Conservation (phyloP, 306 rosid species). For the Herpetospermum pedunculosum region DNA sequence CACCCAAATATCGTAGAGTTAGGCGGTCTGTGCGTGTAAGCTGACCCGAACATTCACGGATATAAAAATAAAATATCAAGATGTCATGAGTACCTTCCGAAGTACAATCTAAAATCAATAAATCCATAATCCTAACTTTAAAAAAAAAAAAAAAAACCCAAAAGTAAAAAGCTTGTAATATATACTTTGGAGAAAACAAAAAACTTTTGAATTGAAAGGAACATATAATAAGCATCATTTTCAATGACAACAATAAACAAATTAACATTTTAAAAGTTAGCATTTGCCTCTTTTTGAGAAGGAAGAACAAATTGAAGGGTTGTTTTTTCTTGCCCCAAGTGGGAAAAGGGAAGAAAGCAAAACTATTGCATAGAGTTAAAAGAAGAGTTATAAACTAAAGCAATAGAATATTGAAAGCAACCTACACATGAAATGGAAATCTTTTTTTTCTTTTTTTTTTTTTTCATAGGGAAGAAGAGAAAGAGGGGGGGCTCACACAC, state of each 20-base stretch:
- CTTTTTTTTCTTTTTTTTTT: slow-evolving; percentile 5
- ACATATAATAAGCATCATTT: slow-evolving; percentile 1
- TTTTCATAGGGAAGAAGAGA: background rate
- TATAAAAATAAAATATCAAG: too few relatives aligned
- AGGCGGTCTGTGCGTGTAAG: too few relatives aligned
- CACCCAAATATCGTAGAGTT: too few relatives aligned
- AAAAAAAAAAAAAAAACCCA: background rate
- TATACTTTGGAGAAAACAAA: background rate
- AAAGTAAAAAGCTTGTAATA: background rate
- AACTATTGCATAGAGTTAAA: background rate
- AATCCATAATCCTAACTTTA: background rate
- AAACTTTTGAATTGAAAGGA: background rate
- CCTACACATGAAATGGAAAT: background rate
- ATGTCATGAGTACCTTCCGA: background rate
- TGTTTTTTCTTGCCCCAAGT: background rate
- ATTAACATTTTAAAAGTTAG: background rate
- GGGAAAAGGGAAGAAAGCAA: background rate
- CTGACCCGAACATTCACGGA: too few relatives aligned
- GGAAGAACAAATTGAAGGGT: slow-evolving; percentile 1
- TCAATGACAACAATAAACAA: slow-evolving; percentile 5
- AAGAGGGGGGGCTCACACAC: background rate
- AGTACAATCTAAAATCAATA: background rate
- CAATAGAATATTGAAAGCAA: slow-evolving; percentile 1
- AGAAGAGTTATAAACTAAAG: background rate
- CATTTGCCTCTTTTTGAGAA: slow-evolving; percentile 6